phyloP scores from a whole-genome alignment of 371 early-diverging fungal species.

The Encephalitozoon cuniculi region DNA sequence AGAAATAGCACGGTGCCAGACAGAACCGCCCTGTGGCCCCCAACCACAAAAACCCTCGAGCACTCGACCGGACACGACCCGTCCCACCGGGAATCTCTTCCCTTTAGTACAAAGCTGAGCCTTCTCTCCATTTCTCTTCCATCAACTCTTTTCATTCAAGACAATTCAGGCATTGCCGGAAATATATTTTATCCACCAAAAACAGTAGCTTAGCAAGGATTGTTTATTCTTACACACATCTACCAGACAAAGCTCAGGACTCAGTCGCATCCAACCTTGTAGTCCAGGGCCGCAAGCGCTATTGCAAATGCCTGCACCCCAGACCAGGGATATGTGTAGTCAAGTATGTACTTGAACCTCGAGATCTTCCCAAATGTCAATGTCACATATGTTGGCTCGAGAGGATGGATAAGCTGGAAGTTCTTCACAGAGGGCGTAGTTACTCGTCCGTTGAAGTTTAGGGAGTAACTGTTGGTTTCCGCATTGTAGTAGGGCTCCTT shows the following conservation, averaged over 20 bases:
- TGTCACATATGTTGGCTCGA: slow-evolving; percentile 66
- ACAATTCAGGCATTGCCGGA: slow-evolving; percentile 2
- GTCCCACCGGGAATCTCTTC: neutral
- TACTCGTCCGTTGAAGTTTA: slow-evolving; percentile 85
- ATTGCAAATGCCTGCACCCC: slow-evolving; percentile 81
- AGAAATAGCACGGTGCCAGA: neutral
- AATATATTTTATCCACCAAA: slow-evolving; percentile 10
- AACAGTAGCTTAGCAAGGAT: neutral
- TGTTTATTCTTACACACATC: neutral
- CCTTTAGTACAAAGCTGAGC: neutral
- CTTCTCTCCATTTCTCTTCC: neutral
- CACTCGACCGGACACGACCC: neutral
- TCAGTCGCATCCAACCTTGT: slow-evolving; percentile 47
- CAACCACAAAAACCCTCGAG: neutral
- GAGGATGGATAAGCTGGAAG: slow-evolving; percentile 74
- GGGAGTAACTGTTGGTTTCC: slow-evolving; percentile 78
- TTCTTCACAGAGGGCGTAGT: slow-evolving; percentile 85
- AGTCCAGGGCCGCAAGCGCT: slow-evolving; percentile 70
- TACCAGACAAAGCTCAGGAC: neutral
- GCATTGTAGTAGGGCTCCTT: slow-evolving; percentile 64
- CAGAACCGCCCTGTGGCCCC: neutral
- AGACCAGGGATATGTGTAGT: slow-evolving; percentile 82
- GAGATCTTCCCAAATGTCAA: slow-evolving; percentile 82
- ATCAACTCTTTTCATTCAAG: neutral
- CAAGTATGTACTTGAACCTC: slow-evolving; percentile 74